phyloP scores from a whole-genome alignment of 805 yeast species.

The Yamadazyma scolyti region DNA sequence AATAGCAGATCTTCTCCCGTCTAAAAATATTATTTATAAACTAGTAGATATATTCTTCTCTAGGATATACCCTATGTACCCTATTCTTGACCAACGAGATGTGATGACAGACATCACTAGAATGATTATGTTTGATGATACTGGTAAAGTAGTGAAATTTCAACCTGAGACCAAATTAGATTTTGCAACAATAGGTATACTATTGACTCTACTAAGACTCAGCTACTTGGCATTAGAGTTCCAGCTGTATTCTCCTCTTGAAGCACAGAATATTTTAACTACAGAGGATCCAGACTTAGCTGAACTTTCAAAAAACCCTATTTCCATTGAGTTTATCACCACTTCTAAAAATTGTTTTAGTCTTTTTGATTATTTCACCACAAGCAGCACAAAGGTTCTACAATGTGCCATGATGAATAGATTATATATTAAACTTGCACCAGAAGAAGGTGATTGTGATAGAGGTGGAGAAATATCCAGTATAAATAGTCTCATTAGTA shows the following conservation, averaged over 20 bases:
- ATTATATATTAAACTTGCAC: slow-evolving; percentile 45
- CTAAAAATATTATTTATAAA: slow-evolving; percentile 49
- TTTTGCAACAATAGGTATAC: slow-evolving; percentile 29
- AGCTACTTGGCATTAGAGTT: slow-evolving; percentile 31
- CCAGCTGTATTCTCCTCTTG: slow-evolving; percentile 20
- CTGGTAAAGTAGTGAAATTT: too few relatives aligned
- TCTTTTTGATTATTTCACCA: slow-evolving; percentile 25
- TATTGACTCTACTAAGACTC: slow-evolving; percentile 29
- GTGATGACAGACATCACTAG: slow-evolving; percentile 40
- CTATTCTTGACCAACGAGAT: slow-evolving; percentile 57
- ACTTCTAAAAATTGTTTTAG: slow-evolving; percentile 33
- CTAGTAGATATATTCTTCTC: slow-evolving; percentile 56
- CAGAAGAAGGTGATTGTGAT: slow-evolving; percentile 54
- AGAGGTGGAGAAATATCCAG: slow-evolving; percentile 55
- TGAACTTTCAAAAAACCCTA: slow-evolving; percentile 24
- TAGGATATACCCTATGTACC: slow-evolving; percentile 56
- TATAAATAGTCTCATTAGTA: slow-evolving; percentile 47
- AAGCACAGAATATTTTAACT: too few relatives aligned
- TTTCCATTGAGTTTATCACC: slow-evolving; percentile 21
- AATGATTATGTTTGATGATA: too few relatives aligned
- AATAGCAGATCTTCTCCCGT: too few relatives aligned
- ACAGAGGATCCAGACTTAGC: too few relatives aligned
- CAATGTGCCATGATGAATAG: slow-evolving; percentile 53
- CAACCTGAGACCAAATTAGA: slow-evolving; percentile 28
- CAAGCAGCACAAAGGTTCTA: slow-evolving; percentile 46